These are phyloP conservation scores for Lepiota venenata DNA, from an alignment of 768 basidiomycete genomes.

Conservation along the genomic window DNA sequence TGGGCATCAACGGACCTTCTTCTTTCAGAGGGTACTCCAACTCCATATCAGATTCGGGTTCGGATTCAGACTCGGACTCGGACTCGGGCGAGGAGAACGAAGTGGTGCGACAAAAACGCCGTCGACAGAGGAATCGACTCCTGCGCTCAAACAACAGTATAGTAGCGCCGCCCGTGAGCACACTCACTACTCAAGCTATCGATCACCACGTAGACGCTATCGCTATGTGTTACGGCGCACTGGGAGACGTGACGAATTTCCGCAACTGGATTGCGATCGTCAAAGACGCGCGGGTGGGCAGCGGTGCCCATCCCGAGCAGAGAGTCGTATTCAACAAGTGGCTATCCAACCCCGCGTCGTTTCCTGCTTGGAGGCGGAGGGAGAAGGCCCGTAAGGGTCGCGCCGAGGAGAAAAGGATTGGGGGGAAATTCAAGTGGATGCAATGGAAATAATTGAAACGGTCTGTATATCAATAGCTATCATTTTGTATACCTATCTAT, in stretches of 20 bases:
- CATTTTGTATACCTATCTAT: no score
- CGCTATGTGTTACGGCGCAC: constrained; percentile 39
- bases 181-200: background rate
- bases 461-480: no score
- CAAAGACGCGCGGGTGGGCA: constrained; percentile 20
- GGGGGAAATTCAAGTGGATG: background rate
- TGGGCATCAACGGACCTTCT: background rate
- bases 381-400: no score
- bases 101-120: background rate
- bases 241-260: constrained; percentile 33
- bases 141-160: background rate
- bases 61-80: no score
- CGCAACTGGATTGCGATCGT: constrained; percentile 28
- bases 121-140: background rate
- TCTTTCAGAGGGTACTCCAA: no score
- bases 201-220: constrained; percentile 32
- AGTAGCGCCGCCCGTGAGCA: background rate
- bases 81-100: background rate
- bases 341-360: constrained; percentile 30
- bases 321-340: constrained; percentile 29
- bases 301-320: constrained; percentile 15
- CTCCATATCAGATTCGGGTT: no score
- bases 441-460: no score
- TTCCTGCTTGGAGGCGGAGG: constrained; percentile 36
- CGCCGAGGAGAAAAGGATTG: constrained; percentile 3